Evolutionary conservation across 192 early-diverging fungal species (phyloP).

Genomic region (Oehlia diaphana): DNA sequence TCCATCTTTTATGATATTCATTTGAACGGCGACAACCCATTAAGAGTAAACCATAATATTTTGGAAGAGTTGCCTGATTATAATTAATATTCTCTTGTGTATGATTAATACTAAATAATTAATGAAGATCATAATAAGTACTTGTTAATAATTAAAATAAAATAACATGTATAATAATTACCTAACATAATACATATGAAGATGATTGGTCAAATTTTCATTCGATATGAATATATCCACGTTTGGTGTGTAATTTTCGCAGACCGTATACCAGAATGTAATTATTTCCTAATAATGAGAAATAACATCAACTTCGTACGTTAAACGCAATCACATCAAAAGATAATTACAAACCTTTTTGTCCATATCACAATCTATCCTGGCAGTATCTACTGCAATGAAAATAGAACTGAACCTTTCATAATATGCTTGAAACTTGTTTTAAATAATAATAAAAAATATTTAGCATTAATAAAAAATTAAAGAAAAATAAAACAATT

Average conservation of each 20-base stretch:
- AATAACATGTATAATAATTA: conserved; percentile 4
- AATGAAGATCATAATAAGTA: too few species aligned
- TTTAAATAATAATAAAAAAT: background rate
- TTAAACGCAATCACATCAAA: too few species aligned
- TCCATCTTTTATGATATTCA: conserved; percentile 31
- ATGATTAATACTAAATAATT: conserved; percentile 21
- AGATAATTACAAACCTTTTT: conserved; percentile 15
- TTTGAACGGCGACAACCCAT: conserved; percentile 24
- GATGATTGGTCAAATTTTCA: background rate
- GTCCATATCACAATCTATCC: conserved; percentile 23
- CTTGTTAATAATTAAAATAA: too few species aligned
- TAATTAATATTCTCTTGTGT: conserved; percentile 27
- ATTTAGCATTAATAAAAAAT: background rate
- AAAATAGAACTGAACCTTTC: conserved; percentile 10
- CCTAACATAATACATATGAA: conserved; percentile 29
- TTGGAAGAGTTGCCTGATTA: conserved; percentile 29
- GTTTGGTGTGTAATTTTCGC: conserved; percentile 11
- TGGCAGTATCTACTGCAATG: conserved; percentile 6
- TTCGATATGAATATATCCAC: background rate
- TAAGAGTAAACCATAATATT: conserved; percentile 32
- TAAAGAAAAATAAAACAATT: background rate
- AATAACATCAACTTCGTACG: background rate
- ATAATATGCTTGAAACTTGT: conserved; percentile 9
- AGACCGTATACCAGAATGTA: conserved; percentile 21
- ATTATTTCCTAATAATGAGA: conserved; percentile 8